Conservation (phyloP, 768 basidiomycete genomes). For the Suillus discolor region DNA sequence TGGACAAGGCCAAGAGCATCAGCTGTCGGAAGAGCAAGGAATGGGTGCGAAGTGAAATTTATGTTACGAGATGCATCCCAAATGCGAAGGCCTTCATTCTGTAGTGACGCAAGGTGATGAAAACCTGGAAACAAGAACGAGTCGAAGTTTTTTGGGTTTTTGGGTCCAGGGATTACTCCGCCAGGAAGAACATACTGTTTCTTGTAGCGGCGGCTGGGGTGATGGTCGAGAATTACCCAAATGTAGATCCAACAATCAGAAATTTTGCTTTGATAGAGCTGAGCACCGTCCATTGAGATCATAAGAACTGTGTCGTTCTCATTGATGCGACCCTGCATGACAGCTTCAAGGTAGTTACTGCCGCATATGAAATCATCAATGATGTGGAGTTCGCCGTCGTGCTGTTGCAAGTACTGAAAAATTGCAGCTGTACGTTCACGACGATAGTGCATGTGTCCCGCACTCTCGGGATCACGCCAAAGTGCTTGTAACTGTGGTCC, state of each 20-base stretch:
- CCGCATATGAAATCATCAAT: not conserved
- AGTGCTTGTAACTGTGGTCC: conserved; percentile 44
- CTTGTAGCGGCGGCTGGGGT: conserved; percentile 33
- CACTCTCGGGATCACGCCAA: conserved; percentile 17
- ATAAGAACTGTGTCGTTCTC: conserved; percentile 32
- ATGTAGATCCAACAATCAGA: conserved; percentile 47
- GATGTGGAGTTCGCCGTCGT: not conserved
- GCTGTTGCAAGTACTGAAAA: not conserved
- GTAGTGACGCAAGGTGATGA: conserved; percentile 34
- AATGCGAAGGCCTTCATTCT: conserved; percentile 31
- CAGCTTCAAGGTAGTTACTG: conserved; percentile 8
- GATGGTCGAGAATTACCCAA: conserved; percentile 36
- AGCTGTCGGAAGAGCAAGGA: conserved; percentile 20
- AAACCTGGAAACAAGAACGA: conserved; percentile 38
- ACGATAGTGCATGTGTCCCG: conserved; percentile 9
- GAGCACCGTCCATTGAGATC: conserved; percentile 40
- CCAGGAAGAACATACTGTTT: conserved; percentile 35
- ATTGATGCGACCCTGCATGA: conserved; percentile 1
- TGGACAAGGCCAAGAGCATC: conserved; percentile 32
- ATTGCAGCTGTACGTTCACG: conserved; percentile 7
- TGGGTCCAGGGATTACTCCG: conserved; percentile 35
- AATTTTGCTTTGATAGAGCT: conserved; percentile 39
- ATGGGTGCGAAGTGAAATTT: conserved; percentile 22
- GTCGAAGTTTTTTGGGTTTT: conserved; percentile 36
- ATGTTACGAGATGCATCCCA: conserved; percentile 31